These are phyloP conservation scores for Apiospora malaysiana DNA, from an alignment of 2,329 filamentous ascomycete species.

Conservation along the genomic window DNA sequence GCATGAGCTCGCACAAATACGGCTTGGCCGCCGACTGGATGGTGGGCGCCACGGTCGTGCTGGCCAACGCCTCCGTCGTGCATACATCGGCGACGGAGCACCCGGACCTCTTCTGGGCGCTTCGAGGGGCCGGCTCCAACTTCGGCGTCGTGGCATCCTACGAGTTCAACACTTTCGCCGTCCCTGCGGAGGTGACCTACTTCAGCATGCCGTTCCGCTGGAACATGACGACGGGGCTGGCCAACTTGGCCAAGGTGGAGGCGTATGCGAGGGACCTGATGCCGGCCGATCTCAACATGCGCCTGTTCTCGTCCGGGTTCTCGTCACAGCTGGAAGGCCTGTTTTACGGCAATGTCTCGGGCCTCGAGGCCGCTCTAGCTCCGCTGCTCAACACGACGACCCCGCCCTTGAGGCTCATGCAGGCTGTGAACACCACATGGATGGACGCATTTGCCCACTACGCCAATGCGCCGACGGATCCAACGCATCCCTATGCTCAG, in stretches of 20 bases:
- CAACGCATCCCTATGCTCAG: conserved; percentile 37
- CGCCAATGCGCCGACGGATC: conserved; percentile 37
- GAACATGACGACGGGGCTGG: background rate
- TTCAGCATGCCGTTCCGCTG: conserved; percentile 20
- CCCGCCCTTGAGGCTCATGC: conserved; percentile 38
- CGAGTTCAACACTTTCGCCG: conserved; percentile 17
- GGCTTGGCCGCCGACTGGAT: conserved; percentile 53
- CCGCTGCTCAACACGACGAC: conserved; percentile 43
- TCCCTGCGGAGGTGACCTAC: conserved; percentile 18
- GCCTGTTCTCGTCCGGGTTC: conserved; percentile 42
- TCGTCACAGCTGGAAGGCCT: conserved; percentile 46
- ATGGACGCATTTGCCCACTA: conserved; percentile 39
- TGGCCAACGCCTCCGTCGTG: conserved; percentile 34
- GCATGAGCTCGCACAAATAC: conserved; percentile 47
- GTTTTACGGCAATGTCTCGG: conserved; percentile 44
- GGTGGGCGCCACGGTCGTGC: conserved; percentile 38
- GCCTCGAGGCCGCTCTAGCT: conserved; percentile 38
- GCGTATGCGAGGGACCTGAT: conserved; percentile 39
- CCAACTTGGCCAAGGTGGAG: conserved; percentile 55
- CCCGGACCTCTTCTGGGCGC: conserved; percentile 20
- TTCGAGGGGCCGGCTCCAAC: conserved; percentile 19
- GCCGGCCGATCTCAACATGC: conserved; percentile 49
- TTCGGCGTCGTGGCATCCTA: conserved; percentile 18
- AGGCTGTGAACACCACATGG: conserved; percentile 36
- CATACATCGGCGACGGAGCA: conserved; percentile 4